phyloP scores from a whole-genome alignment of 2,329 filamentous ascomycete species.

The Hymenoscyphus occultus region DNA sequence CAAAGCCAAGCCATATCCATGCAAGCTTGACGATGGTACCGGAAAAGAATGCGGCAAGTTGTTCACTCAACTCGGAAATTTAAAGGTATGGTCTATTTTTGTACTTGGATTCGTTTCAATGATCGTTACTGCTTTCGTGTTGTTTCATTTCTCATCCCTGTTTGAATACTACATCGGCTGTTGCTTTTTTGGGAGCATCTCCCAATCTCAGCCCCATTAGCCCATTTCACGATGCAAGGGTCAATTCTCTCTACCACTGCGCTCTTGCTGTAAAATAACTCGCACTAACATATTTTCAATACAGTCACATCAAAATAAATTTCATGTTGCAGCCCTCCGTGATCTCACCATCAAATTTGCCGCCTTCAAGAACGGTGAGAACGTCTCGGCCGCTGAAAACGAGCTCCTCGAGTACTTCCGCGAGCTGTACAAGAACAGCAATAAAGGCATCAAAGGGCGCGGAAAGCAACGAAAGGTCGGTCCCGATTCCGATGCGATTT shows the following conservation, averaged over 20 bases:
- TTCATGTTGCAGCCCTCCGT: slow-evolving; percentile 73
- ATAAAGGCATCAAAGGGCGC: slow-evolving; percentile 96
- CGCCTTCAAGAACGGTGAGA: slow-evolving; percentile 56
- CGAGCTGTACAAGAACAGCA: slow-evolving; percentile 91
- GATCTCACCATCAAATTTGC: slow-evolving; percentile 70
- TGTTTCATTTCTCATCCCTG: slow-evolving; percentile 23
- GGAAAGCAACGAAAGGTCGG: slow-evolving; percentile 75
- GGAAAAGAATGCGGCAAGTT: slow-evolving; percentile 68
- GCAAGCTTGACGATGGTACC: slow-evolving; percentile 60
- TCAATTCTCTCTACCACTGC: not conserved
- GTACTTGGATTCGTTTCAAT: slow-evolving; percentile 6
- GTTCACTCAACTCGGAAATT: slow-evolving; percentile 86
- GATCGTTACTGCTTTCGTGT: slow-evolving; percentile 1
- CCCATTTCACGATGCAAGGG: not conserved
- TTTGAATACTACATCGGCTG: slow-evolving; percentile 11
- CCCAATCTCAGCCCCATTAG: slow-evolving; percentile 17
- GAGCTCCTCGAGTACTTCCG: slow-evolving; percentile 84
- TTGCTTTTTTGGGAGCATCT: slow-evolving; percentile 6
- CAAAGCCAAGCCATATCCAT: slow-evolving; percentile 74
- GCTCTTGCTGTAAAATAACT: not conserved
- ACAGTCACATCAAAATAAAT: slow-evolving; percentile 90
- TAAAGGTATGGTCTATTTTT: slow-evolving; percentile 61
- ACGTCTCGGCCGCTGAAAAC: slow-evolving; percentile 64
- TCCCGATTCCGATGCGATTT: slow-evolving; percentile 14
- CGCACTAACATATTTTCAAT: slow-evolving; percentile 16